Percentiles rank a stretch among this genome's conserved stretches.
Conservation (phyloP, 495 filamentous ascomycete species). For the Talaromyces adpressus region DNA sequence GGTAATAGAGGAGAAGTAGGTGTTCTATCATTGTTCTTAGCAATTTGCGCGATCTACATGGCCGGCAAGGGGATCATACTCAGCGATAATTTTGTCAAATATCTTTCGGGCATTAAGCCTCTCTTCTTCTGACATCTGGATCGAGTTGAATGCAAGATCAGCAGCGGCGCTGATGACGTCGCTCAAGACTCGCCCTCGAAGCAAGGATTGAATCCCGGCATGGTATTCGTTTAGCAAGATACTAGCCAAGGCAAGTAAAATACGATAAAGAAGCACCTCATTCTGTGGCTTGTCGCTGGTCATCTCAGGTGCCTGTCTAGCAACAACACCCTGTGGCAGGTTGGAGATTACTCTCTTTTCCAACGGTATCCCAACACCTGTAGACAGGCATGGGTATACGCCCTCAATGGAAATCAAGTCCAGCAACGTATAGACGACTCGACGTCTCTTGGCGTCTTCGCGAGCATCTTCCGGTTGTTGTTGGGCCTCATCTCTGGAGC, state of each 20-base stretch:
- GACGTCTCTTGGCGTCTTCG: conserved; percentile 39
- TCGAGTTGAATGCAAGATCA: conserved; percentile 36
- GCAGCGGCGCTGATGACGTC: conserved; percentile 35
- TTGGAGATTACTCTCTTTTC: conserved; percentile 48
- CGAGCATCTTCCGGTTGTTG: conserved; percentile 20
- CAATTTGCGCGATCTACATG: neutral
- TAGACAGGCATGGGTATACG: conserved; percentile 47
- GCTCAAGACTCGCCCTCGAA: conserved; percentile 36
- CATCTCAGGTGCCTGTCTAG: conserved; percentile 22
- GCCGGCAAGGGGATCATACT: conserved; percentile 23
- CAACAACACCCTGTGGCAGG: conserved; percentile 37
- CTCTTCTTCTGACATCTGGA: conserved; percentile 12
- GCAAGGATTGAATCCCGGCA: conserved; percentile 33
- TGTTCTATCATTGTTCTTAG: conserved; percentile 24
- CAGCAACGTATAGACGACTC: conserved; percentile 41
- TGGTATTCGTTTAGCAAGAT: conserved; percentile 25
- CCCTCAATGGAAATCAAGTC: conserved; percentile 50
- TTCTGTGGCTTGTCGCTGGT: conserved; percentile 20
- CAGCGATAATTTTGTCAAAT: conserved; percentile 32
- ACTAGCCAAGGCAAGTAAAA: conserved; percentile 19
- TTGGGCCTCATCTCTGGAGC: conserved; percentile 5
- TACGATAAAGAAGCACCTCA: conserved; percentile 23
- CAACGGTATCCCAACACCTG: conserved; percentile 47
- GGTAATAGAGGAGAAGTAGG: conserved; percentile 37
- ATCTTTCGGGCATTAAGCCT: conserved; percentile 18